A percentile compares a stretch with the other conserved stretches of the same genome.
Evolutionary conservation across 2,329 filamentous ascomycete genomes (phyloP).

Genomic region (Aphanocladium album): DNA sequence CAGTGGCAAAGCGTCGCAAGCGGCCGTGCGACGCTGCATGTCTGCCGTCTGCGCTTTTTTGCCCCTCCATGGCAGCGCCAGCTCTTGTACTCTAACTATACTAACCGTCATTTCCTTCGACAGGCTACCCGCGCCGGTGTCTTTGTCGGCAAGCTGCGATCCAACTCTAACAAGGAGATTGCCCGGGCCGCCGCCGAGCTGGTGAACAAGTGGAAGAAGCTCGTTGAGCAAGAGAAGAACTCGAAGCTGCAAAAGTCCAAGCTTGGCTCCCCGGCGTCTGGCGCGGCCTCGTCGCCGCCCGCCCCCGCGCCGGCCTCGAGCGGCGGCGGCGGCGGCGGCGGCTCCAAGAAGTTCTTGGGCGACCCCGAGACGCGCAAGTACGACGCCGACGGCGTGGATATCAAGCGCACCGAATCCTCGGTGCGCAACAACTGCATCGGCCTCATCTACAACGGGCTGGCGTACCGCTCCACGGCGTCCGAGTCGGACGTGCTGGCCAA

Average conservation of each 20-base stretch:
- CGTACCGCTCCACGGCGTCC: slow-evolving; percentile 64
- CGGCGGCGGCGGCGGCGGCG: slow-evolving; percentile 30
- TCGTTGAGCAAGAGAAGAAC: slow-evolving; percentile 62
- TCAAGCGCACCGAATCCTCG: slow-evolving; percentile 66
- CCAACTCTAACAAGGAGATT: slow-evolving; percentile 78
- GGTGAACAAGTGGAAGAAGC: slow-evolving; percentile 80
- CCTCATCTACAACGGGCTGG: slow-evolving; percentile 87
- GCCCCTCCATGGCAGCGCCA: not conserved
- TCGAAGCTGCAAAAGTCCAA: slow-evolving; percentile 38
- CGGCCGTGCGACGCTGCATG: not conserved
- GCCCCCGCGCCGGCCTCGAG: not conserved
- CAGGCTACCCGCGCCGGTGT: slow-evolving; percentile 86
- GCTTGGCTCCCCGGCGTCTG: slow-evolving; percentile 35
- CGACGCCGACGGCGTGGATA: slow-evolving; percentile 74
- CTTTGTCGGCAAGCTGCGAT: slow-evolving; percentile 72
- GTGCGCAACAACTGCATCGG: slow-evolving; percentile 82
- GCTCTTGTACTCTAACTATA: not conserved
- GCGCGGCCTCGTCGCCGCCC: slow-evolving; percentile 52
- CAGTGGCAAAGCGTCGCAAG: not conserved
- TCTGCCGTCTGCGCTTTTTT: not conserved
- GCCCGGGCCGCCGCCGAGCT: slow-evolving; percentile 73
- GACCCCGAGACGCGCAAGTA: slow-evolving; percentile 76
- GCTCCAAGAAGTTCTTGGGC: slow-evolving; percentile 49
- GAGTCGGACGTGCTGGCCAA: slow-evolving; percentile 66
- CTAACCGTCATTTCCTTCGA: slow-evolving; percentile 10